Base-by-base conservation (phyloP, 2,329 filamentous ascomycete species). In the Ophioceras dolichostomum region DNA sequence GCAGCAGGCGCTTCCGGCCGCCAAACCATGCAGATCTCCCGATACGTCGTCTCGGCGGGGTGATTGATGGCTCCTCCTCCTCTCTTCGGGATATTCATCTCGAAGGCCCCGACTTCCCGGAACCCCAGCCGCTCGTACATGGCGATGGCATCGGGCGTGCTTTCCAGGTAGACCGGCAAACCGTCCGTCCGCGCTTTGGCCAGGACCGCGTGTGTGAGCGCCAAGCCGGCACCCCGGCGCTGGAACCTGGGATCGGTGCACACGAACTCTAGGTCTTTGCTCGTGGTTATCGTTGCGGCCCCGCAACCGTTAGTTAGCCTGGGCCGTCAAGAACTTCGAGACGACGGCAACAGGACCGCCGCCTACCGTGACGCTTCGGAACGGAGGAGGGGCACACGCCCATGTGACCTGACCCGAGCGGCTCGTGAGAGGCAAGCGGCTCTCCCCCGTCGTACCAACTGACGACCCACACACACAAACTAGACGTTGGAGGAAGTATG, bases 121-220 rank as follows among this genome's bases (percentile, higher is more conserved):
- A 64, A 65, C 6, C 59, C 59, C 24, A 61, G 44, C 41, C 42
- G 56, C 39, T 55, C 45, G 31, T 64, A 64, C 40, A 64, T 54
- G 2, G 45, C 42, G 5, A 61, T 51, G 2, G 60, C 60, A 14
- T 55, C 51, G 44, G 53, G 53, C 14, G 58, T 63, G 16, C 56
- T 59, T 40, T 63, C 59, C 12, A 64, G 45, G 33, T 62, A 55
- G 5, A 60, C 51, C 10, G 54, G 49, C 37, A 57, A 45, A 12
- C 47, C 45, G 10, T 57, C 55, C 12, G 40, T 48, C 9, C 46
- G 45, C 2, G 59, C 61, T 39, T 50, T 42, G 5, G 50, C 44
- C 35, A 58, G 49, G n/a, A 63, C 51, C 20, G 43, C 45, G 30
- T 50, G 40, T 16, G 60, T 47, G 17, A 64, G 49, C 16, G 43